These are phyloP conservation scores for Fusarium xyrophilum DNA, from an alignment of 2,329 filamentous ascomycete genomes.

Conservation along the genomic window DNA sequence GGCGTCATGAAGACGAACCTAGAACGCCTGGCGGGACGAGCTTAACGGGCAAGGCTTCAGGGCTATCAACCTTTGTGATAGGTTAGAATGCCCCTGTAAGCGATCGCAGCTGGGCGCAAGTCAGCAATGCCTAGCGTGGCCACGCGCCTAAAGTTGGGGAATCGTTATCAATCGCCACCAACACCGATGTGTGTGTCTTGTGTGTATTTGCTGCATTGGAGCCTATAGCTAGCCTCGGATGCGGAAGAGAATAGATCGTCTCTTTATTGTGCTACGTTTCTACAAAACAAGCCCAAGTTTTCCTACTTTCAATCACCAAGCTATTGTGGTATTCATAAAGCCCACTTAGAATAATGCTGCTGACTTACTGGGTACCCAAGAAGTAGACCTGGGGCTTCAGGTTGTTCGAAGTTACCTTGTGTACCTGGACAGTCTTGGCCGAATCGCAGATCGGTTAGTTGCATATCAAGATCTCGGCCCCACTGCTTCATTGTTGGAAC, in stretches of 20 bases:
- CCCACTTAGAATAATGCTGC: neutral
- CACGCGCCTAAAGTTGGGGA: conserved; percentile 24
- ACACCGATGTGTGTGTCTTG: neutral
- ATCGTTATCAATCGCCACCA: conserved; percentile 36
- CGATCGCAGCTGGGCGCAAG: conserved; percentile 15
- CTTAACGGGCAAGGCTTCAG: conserved; percentile 24
- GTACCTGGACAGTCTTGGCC: neutral
- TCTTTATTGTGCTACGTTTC: neutral
- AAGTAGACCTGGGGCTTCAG: neutral
- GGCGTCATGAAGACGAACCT: conserved; percentile 34
- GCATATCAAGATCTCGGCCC: conserved; percentile 30
- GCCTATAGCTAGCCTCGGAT: neutral
- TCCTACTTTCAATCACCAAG: neutral
- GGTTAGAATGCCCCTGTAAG: conserved; percentile 23
- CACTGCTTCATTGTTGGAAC: conserved; percentile 10
- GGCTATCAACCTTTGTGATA: conserved; percentile 22
- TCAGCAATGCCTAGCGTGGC: conserved; percentile 38
- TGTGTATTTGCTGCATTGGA: neutral
- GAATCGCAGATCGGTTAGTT: conserved; percentile 33
- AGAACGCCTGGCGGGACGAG: conserved; percentile 4
- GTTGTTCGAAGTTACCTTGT: neutral
- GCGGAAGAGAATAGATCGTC: neutral
- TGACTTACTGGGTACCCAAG: neutral
- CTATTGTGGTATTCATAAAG: neutral
- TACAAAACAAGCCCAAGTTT: neutral